Evolutionary conservation across 2,329 filamentous ascomycete species (phyloP).

Genomic region (Fusarium virguliforme): DNA sequence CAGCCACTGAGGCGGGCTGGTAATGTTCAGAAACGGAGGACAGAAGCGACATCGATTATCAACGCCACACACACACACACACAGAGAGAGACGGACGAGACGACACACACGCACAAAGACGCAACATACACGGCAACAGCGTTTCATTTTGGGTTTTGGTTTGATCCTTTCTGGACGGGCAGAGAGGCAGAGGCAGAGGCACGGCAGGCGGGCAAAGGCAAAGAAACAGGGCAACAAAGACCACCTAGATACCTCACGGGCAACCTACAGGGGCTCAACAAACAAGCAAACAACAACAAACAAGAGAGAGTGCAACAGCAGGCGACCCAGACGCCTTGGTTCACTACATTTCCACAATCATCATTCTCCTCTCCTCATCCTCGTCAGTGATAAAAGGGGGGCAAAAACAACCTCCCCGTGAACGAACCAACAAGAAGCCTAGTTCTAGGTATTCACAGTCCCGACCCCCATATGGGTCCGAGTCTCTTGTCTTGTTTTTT

Average conservation of each 20-base stretch:
- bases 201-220: background rate
- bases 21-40: background rate
- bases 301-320: constrained; percentile 20
- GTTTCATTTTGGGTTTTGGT: constrained; percentile 24
- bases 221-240: constrained; percentile 26
- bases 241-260: constrained; percentile 32
- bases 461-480: background rate
- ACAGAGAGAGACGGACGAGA: constrained; percentile 16
- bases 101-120: constrained; percentile 12
- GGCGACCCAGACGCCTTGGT: constrained; percentile 42
- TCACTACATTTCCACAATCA: constrained; percentile 2
- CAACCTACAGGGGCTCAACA: constrained; percentile 25
- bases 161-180: background rate
- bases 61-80: constrained; percentile 27
- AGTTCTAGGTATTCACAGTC: background rate
- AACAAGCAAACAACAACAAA: constrained; percentile 15
- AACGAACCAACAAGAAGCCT: constrained; percentile 11
- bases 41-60: constrained; percentile 16
- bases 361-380: background rate
- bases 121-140: constrained; percentile 43
- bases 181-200: constrained; percentile 7
- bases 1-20: constrained; percentile 29
- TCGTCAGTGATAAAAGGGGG: background rate
- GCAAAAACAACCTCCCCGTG: constrained; percentile 10
- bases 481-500: constrained; percentile 1